Conservation (phyloP, 2,329 filamentous ascomycete species). For the Plenodomus lindquistii region DNA sequence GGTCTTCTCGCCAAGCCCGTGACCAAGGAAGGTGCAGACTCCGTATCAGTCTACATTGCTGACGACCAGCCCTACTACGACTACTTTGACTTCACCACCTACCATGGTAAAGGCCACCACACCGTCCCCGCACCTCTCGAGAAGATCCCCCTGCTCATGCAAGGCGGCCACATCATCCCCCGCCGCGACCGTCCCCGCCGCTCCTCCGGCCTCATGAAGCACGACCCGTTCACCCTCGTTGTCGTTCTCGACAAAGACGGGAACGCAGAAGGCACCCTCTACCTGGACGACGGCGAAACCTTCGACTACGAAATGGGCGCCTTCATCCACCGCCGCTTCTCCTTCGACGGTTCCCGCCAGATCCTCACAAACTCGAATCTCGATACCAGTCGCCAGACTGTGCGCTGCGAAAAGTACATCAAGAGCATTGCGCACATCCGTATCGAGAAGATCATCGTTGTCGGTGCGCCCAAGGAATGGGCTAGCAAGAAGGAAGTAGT, state of each 20-base stretch:
- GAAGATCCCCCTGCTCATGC: constrained; percentile 87
- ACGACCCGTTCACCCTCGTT: constrained; percentile 92
- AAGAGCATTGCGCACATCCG: constrained; percentile 77
- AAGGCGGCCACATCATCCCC: constrained; percentile 87
- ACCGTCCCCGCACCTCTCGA: constrained; percentile 79
- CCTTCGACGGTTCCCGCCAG: constrained; percentile 59
- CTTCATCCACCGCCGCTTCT: constrained; percentile 84
- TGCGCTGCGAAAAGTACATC: constrained; percentile 73
- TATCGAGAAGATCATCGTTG: constrained; percentile 82
- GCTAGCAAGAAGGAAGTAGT: constrained; percentile 64
- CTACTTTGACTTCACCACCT: constrained; percentile 84
- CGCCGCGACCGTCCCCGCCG: constrained; percentile 86
- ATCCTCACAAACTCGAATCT: constrained; percentile 67
- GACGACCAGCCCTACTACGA: constrained; percentile 92
- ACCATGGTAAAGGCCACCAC: constrained; percentile 73
- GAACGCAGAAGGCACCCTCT: constrained; percentile 79
- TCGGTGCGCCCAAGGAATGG: constrained; percentile 78
- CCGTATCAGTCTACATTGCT: constrained; percentile 81
- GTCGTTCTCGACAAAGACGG: constrained; percentile 70
- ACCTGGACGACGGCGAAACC: constrained; percentile 90
- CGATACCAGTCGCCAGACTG: constrained; percentile 53
- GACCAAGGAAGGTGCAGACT: constrained; percentile 72
- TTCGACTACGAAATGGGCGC: constrained; percentile 86
- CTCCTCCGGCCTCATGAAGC: constrained; percentile 86
- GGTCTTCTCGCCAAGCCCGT: constrained; percentile 94